Percentiles rank a stretch among this genome's conserved stretches.
These are phyloP conservation scores for Phoma sp. DNA, from an alignment of 2,329 filamentous ascomycete species.

Conservation along the genomic window DNA sequence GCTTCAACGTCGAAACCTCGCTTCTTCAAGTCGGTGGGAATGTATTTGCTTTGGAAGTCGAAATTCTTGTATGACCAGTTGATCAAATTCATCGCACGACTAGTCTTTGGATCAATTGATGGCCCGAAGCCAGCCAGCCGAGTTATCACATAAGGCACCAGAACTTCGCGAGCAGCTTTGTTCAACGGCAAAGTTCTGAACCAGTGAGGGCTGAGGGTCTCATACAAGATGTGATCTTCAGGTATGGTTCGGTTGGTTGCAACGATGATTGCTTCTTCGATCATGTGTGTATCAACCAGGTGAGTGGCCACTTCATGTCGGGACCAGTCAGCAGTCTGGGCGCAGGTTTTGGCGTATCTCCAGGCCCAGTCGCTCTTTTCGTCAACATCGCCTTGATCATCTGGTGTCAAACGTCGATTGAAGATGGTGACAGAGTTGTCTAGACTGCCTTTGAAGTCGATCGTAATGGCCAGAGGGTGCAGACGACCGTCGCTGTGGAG, in stretches of 20 bases:
- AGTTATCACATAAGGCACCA: slow-evolving; percentile 10
- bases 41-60: slow-evolving; percentile 16
- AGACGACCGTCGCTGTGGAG: slow-evolving; percentile 10
- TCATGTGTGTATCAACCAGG: slow-evolving; percentile 16
- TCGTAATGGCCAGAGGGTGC: slow-evolving; percentile 15
- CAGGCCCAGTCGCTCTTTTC: slow-evolving; percentile 15
- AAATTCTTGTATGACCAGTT: slow-evolving; percentile 14
- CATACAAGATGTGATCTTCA: slow-evolving; percentile 13
- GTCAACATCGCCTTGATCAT: background rate
- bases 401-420: slow-evolving; percentile 6
- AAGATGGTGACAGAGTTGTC: slow-evolving; percentile 13
- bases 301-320: slow-evolving; percentile 15
- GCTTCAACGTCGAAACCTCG: slow-evolving; percentile 7
- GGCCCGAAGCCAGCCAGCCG: slow-evolving; percentile 13
- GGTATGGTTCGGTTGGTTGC: slow-evolving; percentile 16
- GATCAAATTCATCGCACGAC: slow-evolving; percentile 3
- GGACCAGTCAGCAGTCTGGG: slow-evolving; percentile 15
- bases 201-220: slow-evolving; percentile 15
- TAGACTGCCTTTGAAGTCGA: slow-evolving; percentile 14
- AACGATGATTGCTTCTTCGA: slow-evolving; percentile 18
- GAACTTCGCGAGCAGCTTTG: slow-evolving; percentile 7
- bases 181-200: slow-evolving; percentile 15
- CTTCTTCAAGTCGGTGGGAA: slow-evolving; percentile 11
- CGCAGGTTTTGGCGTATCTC: slow-evolving; percentile 18
- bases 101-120: slow-evolving; percentile 6